These are phyloP conservation scores for Cladorrhinum samala DNA, from an alignment of 495 filamentous ascomycete species.

Conservation along the genomic window DNA sequence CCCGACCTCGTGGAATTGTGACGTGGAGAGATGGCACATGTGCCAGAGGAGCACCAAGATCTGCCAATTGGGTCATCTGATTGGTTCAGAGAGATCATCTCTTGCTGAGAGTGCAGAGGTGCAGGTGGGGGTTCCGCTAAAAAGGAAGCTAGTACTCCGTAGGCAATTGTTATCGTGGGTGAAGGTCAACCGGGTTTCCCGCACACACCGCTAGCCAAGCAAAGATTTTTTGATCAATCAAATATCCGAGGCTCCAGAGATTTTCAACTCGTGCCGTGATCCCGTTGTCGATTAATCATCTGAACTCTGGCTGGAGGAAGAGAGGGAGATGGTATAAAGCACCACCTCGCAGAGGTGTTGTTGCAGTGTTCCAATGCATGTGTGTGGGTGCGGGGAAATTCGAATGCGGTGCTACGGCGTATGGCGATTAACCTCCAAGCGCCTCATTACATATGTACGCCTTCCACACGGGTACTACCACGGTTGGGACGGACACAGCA, in stretches of 20 bases:
- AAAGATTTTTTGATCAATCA: neutral
- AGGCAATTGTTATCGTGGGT: neutral
- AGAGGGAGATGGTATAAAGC: neutral
- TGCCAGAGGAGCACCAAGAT: neutral
- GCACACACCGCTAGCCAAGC: neutral
- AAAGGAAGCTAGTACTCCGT: neutral
- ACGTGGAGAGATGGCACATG: conserved; percentile 1
- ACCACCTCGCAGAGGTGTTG: no score
- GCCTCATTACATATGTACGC: no score
- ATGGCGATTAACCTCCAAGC: neutral
- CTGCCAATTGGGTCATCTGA: neutral
- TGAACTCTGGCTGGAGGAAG: neutral
- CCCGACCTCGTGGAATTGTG: neutral
- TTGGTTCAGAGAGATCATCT: neutral
- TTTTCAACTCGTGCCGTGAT: neutral
- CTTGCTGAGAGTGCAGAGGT: neutral
- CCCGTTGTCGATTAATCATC: neutral
- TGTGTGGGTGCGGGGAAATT: no score
- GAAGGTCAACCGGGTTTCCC: neutral
- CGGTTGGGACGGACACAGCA: neutral
- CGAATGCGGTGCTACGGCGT: neutral
- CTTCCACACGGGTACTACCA: no score
- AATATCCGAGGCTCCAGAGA: conserved; percentile 4
- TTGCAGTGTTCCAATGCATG: no score
- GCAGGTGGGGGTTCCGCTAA: neutral